Evolutionary conservation across 495 filamentous ascomycete species (phyloP).

Genomic region (Pseudevernia furfuracea): DNA sequence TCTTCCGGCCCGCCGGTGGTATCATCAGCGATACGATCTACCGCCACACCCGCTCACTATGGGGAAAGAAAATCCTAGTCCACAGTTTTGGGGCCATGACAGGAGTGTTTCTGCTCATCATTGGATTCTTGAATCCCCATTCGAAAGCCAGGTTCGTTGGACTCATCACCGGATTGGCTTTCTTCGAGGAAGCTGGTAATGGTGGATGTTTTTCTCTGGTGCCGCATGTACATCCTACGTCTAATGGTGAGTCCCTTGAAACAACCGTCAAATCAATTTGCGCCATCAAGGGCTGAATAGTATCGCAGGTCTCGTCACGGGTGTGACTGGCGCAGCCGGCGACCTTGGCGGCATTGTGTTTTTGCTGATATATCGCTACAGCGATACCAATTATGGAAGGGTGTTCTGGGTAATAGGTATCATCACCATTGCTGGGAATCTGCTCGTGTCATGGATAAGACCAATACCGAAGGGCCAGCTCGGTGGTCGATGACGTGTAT

Average conservation of each 20-base stretch:
- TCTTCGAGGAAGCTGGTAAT: conserved; percentile 78
- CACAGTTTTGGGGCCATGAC: conserved; percentile 52
- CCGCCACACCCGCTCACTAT: conserved; percentile 49
- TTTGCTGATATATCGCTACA: conserved; percentile 73
- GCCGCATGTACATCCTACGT: conserved; percentile 71
- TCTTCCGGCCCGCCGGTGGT: conserved; percentile 67
- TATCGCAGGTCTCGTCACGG: conserved; percentile 59
- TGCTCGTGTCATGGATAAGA: conserved; percentile 62
- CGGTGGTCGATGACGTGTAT: conserved; percentile 12
- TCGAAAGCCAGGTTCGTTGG: conserved; percentile 60
- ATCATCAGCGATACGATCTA: conserved; percentile 65
- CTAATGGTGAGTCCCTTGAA: conserved; percentile 47
- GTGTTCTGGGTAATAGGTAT: conserved; percentile 73
- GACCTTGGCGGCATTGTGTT: conserved; percentile 82
- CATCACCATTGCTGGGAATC: conserved; percentile 56
- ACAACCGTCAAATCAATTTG: neutral
- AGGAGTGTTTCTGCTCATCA: conserved; percentile 59
- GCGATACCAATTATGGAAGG: conserved; percentile 54
- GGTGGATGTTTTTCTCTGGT: conserved; percentile 77
- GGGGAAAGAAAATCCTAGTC: conserved; percentile 71
- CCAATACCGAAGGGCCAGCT: conserved; percentile 59
- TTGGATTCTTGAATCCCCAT: conserved; percentile 58
- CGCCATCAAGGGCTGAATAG: neutral
- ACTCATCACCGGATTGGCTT: conserved; percentile 59
- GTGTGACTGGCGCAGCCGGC: conserved; percentile 69